A percentile compares a stretch with the other conserved stretches of the same genome.
These are phyloP conservation scores for Coemansia sp. DNA, from an alignment of 192 early-diverging fungal genomes.

Conservation along the genomic window DNA sequence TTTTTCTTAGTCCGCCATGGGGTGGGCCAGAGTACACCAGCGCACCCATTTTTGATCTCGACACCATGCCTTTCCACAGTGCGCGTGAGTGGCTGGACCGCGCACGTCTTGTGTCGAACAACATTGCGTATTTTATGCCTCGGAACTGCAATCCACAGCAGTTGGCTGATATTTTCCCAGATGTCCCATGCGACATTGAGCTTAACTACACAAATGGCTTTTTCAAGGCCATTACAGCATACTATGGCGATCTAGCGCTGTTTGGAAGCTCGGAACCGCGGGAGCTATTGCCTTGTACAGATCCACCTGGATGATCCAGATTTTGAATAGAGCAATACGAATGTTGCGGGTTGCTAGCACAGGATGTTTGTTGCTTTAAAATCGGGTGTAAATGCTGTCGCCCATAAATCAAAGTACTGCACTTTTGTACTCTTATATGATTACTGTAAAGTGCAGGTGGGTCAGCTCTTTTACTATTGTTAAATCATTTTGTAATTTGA, in stretches of 20 bases:
- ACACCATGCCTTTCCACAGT: conserved; percentile 48
- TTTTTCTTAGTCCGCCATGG: conserved; percentile 96
- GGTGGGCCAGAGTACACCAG: conserved; percentile 79
- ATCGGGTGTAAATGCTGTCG: background rate
- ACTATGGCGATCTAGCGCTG: conserved; percentile 72
- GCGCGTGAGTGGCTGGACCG: conserved; percentile 61
- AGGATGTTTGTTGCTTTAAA: background rate
- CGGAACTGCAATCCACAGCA: conserved; percentile 73
- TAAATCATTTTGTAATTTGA: background rate
- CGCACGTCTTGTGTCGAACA: conserved; percentile 65
- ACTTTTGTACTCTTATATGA: background rate
- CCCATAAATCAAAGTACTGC: conserved; percentile 1
- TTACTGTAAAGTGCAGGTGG: background rate
- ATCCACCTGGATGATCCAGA: background rate
- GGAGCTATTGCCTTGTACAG: background rate
- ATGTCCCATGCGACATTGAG: conserved; percentile 75
- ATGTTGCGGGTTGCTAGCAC: too few species aligned
- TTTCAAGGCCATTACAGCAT: conserved; percentile 70
- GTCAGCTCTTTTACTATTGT: background rate
- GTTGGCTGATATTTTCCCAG: conserved; percentile 60
- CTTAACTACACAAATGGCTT: conserved; percentile 66
- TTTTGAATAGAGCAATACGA: background rate
- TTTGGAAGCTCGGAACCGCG: conserved; percentile 23
- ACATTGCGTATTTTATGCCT: conserved; percentile 86
- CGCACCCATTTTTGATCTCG: conserved; percentile 36